A percentile compares a stretch with the other conserved stretches of the same genome.
Conservation (phyloP, 805 yeast species). For the Kazachstania psychrophila region DNA sequence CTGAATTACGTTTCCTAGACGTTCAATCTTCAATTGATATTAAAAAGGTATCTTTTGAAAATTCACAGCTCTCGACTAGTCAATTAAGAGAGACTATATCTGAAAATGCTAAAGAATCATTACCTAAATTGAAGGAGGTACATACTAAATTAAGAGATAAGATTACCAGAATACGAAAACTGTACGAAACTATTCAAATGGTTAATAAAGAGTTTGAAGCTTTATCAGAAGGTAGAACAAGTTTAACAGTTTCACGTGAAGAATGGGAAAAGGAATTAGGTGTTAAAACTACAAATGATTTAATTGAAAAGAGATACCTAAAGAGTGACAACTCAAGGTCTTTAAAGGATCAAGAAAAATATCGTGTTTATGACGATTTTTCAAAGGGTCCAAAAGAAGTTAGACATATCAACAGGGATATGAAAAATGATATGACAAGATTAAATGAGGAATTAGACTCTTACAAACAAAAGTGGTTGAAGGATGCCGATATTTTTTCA, state of each 20-base stretch:
- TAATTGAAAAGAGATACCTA: slow-evolving; percentile 17
- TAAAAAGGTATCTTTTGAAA: slow-evolving; percentile 18
- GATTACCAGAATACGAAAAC: slow-evolving; percentile 15
- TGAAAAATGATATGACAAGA: slow-evolving; percentile 20
- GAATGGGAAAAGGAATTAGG: slow-evolving; percentile 27
- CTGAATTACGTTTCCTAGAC: slow-evolving; percentile 18
- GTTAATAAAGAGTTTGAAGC: slow-evolving; percentile 20
- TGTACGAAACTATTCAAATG: slow-evolving; percentile 18
- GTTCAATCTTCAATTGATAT: slow-evolving; percentile 21
- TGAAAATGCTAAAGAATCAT: slow-evolving; percentile 5
- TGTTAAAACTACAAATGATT: slow-evolving; percentile 11
- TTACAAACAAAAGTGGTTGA: slow-evolving; percentile 25
- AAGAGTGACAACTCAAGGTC: slow-evolving; percentile 5
- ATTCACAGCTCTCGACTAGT: slow-evolving; percentile 20
- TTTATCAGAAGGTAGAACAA: slow-evolving; percentile 17
- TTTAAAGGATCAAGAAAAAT: slow-evolving; percentile 8
- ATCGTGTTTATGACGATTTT: slow-evolving; percentile 21
- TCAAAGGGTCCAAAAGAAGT: slow-evolving; percentile 22
- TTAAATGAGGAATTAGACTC: slow-evolving; percentile 14
- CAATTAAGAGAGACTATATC: slow-evolving; percentile 10
- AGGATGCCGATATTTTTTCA: slow-evolving; percentile 24
- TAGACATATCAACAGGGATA: slow-evolving; percentile 16
- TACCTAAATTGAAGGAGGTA: slow-evolving; percentile 12
- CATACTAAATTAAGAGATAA: slow-evolving; percentile 11
- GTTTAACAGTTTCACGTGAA: slow-evolving; percentile 14